Evolutionary conservation across 768 basidiomycete genomes (phyloP).

Genomic region (Suillus alpinus): DNA sequence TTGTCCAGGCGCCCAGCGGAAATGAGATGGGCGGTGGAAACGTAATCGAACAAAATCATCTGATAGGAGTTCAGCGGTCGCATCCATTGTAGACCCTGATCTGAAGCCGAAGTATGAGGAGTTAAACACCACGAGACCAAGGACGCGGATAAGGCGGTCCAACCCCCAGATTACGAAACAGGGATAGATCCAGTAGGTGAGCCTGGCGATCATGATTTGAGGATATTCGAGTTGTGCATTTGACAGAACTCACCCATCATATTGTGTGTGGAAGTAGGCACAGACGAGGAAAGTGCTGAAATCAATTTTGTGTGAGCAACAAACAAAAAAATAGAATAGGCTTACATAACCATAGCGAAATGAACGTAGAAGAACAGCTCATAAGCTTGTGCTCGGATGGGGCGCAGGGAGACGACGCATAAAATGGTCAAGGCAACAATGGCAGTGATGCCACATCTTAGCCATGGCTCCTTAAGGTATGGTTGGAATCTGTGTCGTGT

Average conservation of each 20-base stretch:
- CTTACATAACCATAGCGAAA: constrained; percentile 37
- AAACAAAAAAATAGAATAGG: not conserved
- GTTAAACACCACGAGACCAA: constrained; percentile 40
- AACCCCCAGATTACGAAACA: constrained; percentile 49
- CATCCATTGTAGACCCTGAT: constrained; percentile 22
- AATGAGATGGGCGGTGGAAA: constrained; percentile 39
- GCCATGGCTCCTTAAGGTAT: constrained; percentile 4
- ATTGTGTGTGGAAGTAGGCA: constrained; percentile 36
- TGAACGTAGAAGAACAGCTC: constrained; percentile 48
- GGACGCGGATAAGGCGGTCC: constrained; percentile 42
- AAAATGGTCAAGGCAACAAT: constrained; percentile 37
- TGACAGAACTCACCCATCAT: constrained; percentile 22
- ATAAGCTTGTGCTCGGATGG: constrained; percentile 42
- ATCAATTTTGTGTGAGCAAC: not conserved
- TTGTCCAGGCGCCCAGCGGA: constrained; percentile 53
- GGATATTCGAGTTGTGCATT: not conserved
- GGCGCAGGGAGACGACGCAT: constrained; percentile 41
- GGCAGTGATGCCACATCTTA: constrained; percentile 30
- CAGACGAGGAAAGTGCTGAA: constrained; percentile 31
- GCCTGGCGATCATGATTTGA: constrained; percentile 8
- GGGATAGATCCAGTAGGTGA: constrained; percentile 41
- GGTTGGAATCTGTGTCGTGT: not conserved
- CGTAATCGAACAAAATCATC: constrained; percentile 44
- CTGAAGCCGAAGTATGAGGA: constrained; percentile 29
- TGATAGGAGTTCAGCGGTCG: constrained; percentile 37